Percentiles rank a stretch among this genome's conserved stretches.
Conservation (phyloP, 163 green algal genomes). For the Botryococcus braunii region DNA sequence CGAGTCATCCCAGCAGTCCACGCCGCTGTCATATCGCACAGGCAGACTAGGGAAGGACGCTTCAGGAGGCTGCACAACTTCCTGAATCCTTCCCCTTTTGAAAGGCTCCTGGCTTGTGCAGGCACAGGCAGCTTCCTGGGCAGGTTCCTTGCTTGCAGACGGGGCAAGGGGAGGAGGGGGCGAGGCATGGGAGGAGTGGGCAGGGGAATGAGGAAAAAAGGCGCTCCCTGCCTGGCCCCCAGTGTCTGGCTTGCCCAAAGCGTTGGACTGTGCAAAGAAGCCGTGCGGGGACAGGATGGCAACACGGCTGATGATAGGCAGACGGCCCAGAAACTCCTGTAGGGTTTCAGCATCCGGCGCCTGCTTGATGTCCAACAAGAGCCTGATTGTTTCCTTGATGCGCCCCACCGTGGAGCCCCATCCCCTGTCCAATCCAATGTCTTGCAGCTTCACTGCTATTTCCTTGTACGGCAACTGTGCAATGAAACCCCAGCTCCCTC, state of each 20-base stretch:
- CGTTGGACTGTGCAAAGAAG: constrained; percentile 48
- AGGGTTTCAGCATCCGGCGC: constrained; percentile 51
- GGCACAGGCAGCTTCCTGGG: too few species aligned
- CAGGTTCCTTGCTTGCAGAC: too few species aligned
- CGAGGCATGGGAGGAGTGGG: too few species aligned
- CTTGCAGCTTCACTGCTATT: constrained; percentile 27
- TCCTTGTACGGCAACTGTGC: constrained; percentile 22
- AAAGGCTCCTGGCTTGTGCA: too few species aligned
- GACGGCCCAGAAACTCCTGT: constrained; percentile 54
- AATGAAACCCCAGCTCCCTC: too few species aligned
- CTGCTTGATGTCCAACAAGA: constrained; percentile 68
- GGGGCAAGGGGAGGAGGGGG: too few species aligned
- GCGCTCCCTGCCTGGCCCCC: constrained; percentile 53
- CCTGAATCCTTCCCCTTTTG: too few species aligned
- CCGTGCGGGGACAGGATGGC: constrained; percentile 73
- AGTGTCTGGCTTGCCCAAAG: constrained; percentile 77
- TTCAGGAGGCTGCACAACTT: too few species aligned
- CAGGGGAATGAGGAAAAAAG: too few species aligned
- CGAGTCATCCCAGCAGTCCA: too few species aligned
- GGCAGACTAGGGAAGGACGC: too few species aligned
- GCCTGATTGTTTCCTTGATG: constrained; percentile 45
- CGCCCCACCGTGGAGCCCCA: constrained; percentile 54
- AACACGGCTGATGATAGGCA: constrained; percentile 67
- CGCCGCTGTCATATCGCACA: too few species aligned
- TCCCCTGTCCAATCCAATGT: constrained; percentile 61